A percentile compares a stretch with the other conserved stretches of the same genome.
phyloP scores from a whole-genome alignment of 192 early-diverging fungal species.

The Backusella australiensis region DNA sequence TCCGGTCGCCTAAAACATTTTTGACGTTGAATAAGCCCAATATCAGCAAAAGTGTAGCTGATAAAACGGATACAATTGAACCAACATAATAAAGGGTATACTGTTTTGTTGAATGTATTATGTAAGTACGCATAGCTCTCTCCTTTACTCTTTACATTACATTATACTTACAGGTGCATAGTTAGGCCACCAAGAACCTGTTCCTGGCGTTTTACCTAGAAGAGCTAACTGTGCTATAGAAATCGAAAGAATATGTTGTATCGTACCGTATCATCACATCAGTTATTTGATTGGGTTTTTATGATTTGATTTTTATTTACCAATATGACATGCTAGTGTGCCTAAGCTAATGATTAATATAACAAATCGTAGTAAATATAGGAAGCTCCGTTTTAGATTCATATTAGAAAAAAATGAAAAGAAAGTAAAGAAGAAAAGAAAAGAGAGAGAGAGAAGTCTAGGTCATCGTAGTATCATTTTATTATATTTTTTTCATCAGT shows the following conservation, averaged over 20 bases:
- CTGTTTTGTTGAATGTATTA: not conserved
- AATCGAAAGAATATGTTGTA: not conserved
- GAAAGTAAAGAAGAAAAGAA: not conserved
- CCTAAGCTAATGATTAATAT: not conserved
- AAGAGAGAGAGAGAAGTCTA: not conserved
- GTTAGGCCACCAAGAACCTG: constrained; percentile 14
- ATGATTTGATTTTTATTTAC: not conserved
- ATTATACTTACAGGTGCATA: constrained; percentile 12
- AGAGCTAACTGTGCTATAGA: not conserved
- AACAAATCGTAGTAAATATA: not conserved
- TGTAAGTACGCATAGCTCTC: not conserved
- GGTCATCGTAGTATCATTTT: not conserved
- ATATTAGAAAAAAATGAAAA: not conserved
- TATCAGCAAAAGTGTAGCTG: not conserved
- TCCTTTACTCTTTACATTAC: not conserved
- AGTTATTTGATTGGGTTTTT: not conserved
- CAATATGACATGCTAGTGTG: constrained; percentile 15
- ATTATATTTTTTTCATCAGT: not conserved
- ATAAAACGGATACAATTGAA: constrained; percentile 3
- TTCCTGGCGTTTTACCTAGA: not conserved
- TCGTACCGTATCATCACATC: no score
- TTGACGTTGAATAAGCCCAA: not conserved
- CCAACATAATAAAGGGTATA: constrained; percentile 21
- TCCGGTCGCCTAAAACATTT: not conserved
- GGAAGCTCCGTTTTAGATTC: not conserved